A percentile compares a stretch with the other conserved stretches of the same genome.
Evolutionary conservation across 495 filamentous ascomycete species (phyloP).

Genomic region (Collariella sp.): DNA sequence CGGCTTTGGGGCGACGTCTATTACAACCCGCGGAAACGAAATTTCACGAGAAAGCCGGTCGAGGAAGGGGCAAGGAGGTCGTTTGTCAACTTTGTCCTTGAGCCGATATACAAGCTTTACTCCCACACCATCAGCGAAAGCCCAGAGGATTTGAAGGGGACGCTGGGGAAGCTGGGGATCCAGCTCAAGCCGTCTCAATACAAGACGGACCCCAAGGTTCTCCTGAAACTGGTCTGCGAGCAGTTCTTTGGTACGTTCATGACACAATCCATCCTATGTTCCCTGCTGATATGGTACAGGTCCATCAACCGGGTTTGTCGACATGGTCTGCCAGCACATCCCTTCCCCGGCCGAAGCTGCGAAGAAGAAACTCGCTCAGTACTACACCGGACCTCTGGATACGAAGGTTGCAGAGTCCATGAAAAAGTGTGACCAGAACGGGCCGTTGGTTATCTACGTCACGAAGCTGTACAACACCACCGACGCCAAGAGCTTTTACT

Average conservation of each 20-base stretch:
- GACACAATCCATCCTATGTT: not conserved
- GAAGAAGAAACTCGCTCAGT: constrained; percentile 63
- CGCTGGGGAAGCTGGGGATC: constrained; percentile 73
- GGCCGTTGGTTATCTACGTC: constrained; percentile 80
- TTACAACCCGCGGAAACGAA: constrained; percentile 82
- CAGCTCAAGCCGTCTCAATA: constrained; percentile 83
- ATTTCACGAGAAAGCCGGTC: constrained; percentile 77
- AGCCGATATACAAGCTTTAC: constrained; percentile 96
- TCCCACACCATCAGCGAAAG: constrained; percentile 91
- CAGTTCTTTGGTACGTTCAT: constrained; percentile 69
- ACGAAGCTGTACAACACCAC: constrained; percentile 85
- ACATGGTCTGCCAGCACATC: constrained; percentile 87
- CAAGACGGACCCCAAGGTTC: constrained; percentile 77
- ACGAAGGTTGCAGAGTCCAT: constrained; percentile 75
- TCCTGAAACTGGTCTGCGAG: constrained; percentile 83
- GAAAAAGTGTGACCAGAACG: constrained; percentile 75
- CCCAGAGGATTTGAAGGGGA: constrained; percentile 75
- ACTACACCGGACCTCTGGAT: constrained; percentile 94
- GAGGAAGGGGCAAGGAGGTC: constrained; percentile 75
- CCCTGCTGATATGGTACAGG: constrained; percentile 12
- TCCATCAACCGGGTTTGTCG: constrained; percentile 79
- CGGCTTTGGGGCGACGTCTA: constrained; percentile 96
- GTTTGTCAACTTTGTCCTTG: constrained; percentile 91
- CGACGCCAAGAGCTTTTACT: constrained; percentile 80
- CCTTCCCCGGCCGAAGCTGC: constrained; percentile 81